Evolutionary conservation across 1,284 basidiomycete genomes (phyloP), one percentile per base, ranked within the genome.

Genomic region (Microbotryomycetes sp.): DNA sequence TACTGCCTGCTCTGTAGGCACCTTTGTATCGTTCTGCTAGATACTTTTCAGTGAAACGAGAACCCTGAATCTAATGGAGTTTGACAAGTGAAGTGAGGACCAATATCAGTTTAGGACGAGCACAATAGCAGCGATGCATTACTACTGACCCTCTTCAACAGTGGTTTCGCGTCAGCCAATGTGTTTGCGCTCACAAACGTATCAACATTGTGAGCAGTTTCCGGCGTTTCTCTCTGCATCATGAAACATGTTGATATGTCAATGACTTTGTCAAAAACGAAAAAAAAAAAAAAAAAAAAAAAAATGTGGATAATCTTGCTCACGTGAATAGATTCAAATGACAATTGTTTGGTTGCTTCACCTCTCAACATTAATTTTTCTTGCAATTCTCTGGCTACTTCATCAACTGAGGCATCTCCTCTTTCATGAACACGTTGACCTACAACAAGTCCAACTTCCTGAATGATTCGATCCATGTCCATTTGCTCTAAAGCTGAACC

Each of bases 401-500:
- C 92, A 75, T 99, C 94, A 53, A 99, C 92, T 71, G 87, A 92
- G 76, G 92, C 87, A 68, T 89, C 86, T 73, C 80, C 78, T n/a
- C n/a, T n/a, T 28, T 73, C 87, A 28, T 89, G 81, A 74, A 98
- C 89, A 56, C 93, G 84, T 69, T 92, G 85, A 4, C 92, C 92
- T 19, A 99, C 93, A 4, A 92, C 92, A 65, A 88, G 82, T 5
- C 92, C 92, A 54, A 97, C 89, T 77, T 97, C 92, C 49, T 86
- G 84, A 63, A 98, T 91, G 51, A 98, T 82, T 46, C 93, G 84
- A 73, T 99, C 96, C 88, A 99, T 68, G 76, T 98, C 94, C 71
- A 98, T 86, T 72, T 97, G 97, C 79, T 99, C 94, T 26, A 97
- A 82, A 30, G 97, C 94, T 70, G 90, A 91, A 25, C 92, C 94